Evolutionary conservation across 140 eudicot species (phyloP), one percentile per base, ranked within the genome.

Genomic region (Senecio squalidus): DNA sequence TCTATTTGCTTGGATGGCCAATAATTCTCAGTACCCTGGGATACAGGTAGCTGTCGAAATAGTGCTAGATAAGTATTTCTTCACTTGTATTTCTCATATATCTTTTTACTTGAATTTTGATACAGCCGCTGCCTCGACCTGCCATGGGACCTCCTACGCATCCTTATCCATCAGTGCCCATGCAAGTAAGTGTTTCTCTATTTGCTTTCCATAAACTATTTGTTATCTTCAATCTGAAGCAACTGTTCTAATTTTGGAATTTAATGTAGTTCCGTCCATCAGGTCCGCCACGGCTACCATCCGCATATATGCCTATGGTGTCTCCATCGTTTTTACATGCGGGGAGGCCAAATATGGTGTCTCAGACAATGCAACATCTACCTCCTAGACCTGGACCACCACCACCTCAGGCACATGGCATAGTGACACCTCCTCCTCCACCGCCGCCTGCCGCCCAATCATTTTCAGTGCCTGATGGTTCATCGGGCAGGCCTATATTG

Each of bases 41-140:
- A 78, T 82, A 54, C 85, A 82, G 90, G 90, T 82, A 75, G n/a
- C 51, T 44, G n/a, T n/a, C n/a, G n/a, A n/a, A n/a, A n/a, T n/a
- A n/a, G n/a, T n/a, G n/a, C n/a, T n/a, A n/a, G n/a, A n/a, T n/a
- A n/a, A n/a, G n/a, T n/a, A n/a, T n/a, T n/a, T n/a, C n/a, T n/a
- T n/a, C n/a, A n/a, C n/a, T n/a, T n/a, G n/a, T n/a, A n/a, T n/a
- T n/a, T n/a, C n/a, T n/a, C n/a, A n/a, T n/a, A n/a, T n/a, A n/a
- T n/a, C n/a, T 31, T 63, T 62, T 4, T 50, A 49, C 6, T 9
- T 31, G 9, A 46, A 34, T 45, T 6, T 69, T 61, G 55, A 50
- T 39, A 36, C 43, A 48, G 26, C 68, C 78, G 94, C 82, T 87
- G 11, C 73, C 73, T 67, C 83, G 77, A 2, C 90, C 71, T 56